Evolutionary conservation across 2,329 filamentous ascomycete genomes (phyloP), one percentile per base, ranked within the genome.

Genomic region (Stylonectria norvegica): DNA sequence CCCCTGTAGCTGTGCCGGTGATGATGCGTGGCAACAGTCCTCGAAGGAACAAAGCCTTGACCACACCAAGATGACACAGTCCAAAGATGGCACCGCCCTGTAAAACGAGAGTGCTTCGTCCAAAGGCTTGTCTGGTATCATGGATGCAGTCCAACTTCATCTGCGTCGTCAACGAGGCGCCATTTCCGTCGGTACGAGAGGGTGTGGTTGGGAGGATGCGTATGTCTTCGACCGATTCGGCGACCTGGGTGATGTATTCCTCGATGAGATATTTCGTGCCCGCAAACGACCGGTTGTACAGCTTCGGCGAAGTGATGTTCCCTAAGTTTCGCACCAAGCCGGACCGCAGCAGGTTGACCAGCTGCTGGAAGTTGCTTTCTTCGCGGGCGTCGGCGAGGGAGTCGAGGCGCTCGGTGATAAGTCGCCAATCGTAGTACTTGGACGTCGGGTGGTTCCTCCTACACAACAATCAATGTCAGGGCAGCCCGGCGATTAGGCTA

Each of bases 61-160:
- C 86, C 5, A 96, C 89, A 5, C 90, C 90, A 4, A 96, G 64
- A 63, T 96, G 91, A 55, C 88, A 95, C 8, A 95, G 68, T 2
- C 90, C 90, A 56, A 96, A 95, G 42, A 95, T 91, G 29, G 89
- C 86, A 11, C 91, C 90, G 34, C 90, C 90, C 61, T 96, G 89
- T 1, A 96, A 67, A 4, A 96, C 85, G 17, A 96, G 73, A 1
- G 86, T 89, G 40, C 84, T 93, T 49, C 89, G 76, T 8, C 90
- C 91, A 65, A 95, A 94, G 0, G 89, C 87, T 61, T 93, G 88
- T 9, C 90, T 76, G 8, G 89, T 89, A 63, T 95, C 88, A 55
- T 93, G 86, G 37, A 95, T 73, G 41, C 94, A 79, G 64, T 95
- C 87, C 40, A 95, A 71, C 67, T 95, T 95, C 42, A 81, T 80